Base-by-base conservation (phyloP, 2,329 filamentous ascomycete species). In the Sclerotinia nivalis region DNA sequence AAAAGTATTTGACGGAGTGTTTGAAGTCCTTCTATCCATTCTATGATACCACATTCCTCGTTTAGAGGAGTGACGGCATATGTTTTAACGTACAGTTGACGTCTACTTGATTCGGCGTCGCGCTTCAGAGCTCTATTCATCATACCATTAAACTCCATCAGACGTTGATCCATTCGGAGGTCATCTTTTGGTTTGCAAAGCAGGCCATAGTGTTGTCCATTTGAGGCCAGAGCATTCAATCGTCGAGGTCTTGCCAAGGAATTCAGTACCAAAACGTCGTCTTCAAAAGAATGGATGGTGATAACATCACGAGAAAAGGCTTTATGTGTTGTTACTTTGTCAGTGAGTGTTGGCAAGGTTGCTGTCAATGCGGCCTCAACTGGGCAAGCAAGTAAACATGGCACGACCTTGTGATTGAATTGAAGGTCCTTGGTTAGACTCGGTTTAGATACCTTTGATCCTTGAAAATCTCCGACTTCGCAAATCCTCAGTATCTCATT, bases 71-170 rank as follows among this genome's bases (percentile, higher is more conserved):
- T 97, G 18, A 99, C 96, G 9, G 93, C 93, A 76, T 99, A 99
- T 0, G 96, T 99, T 77, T 94, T 93, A 80, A 99, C 97, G 79
- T 97, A 97, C 69, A 99, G 86, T 73, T 96, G 92, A 22, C 96
- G 88, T 79, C 93, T 91, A 80, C 92, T 96, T 22, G 93, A 92
- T 78, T 97, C 94, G 2, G 94, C 90, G 76, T 98, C 94, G 72
- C 92, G 89, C 78, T 97, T 97, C 69, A 99, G 82, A 3, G 95
- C 93, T 71, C 96, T 88, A 79, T 99, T 99, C 83, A 99, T 98
- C 88, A 98, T 96, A 59, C 91, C 89, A 79, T 98, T 99, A 84
- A 99, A 99, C 78, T 99, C 96, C 94, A 99, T 99, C 28, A 99
- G 88, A 66, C 96, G 93, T 80, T 98, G 95, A 77, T 99, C 96